phyloP scores from a whole-genome alignment of 495 filamentous ascomycete species.

The Daldinia grandis region DNA sequence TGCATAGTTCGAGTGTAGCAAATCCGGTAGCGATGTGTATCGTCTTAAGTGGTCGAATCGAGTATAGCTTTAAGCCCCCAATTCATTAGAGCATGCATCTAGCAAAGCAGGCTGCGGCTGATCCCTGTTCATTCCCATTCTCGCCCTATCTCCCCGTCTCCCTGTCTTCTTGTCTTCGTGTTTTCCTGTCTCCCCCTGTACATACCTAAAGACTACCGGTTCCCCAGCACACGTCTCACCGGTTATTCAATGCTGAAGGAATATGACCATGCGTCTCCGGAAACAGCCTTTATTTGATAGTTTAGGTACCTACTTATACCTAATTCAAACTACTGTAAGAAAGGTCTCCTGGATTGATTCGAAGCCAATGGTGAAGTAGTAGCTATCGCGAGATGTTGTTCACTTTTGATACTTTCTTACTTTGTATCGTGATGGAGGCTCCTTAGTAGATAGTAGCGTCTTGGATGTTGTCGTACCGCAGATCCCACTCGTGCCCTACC shows the following conservation, averaged over 20 bases:
- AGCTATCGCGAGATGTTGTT: neutral
- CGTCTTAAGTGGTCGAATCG: constrained; percentile 15
- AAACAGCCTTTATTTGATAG: neutral
- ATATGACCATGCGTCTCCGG: neutral
- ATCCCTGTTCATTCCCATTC: constrained; percentile 5
- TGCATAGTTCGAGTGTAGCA: neutral
- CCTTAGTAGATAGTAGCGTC: neutral
- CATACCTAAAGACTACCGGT: neutral
- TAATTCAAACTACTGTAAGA: neutral
- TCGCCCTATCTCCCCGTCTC: neutral
- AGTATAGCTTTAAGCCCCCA: constrained; percentile 23
- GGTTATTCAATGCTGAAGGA: neutral
- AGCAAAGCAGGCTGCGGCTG: constrained; percentile 6
- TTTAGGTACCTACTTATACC: too few species aligned
- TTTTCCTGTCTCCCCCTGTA: neutral
- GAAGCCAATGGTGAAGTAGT: neutral
- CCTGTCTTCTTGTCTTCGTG: too few species aligned
- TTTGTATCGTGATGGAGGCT: neutral
- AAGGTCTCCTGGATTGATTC: neutral
- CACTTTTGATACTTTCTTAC: neutral
- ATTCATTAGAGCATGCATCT: constrained; percentile 7
- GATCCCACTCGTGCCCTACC: constrained; percentile 4
- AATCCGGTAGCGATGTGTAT: constrained; percentile 14
- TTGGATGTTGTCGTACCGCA: neutral
- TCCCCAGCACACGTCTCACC: neutral